phyloP scores from a whole-genome alignment of 768 basidiomycete species.

The Tulasnella calospora region DNA sequence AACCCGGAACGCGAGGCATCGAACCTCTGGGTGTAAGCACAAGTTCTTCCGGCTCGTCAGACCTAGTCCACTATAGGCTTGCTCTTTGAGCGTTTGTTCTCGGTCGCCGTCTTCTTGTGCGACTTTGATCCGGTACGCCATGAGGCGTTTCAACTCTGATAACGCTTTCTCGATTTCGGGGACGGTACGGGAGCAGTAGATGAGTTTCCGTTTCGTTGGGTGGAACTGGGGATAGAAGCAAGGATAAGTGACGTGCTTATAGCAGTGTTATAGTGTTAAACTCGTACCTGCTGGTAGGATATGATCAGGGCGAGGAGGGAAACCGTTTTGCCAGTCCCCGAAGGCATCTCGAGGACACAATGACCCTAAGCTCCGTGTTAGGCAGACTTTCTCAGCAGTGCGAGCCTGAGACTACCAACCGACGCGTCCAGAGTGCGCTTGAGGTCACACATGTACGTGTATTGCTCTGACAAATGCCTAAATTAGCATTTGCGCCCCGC shows the following conservation, averaged over 20 bases:
- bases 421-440: conserved; percentile 94
- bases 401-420: conserved; percentile 42
- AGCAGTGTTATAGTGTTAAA: background rate
- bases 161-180: conserved; percentile 99
- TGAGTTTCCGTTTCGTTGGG: conserved; percentile 85
- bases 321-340: conserved; percentile 98
- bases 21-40: conserved; percentile 88
- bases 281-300: conserved; percentile 86
- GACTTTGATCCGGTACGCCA: conserved; percentile 74
- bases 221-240: conserved; percentile 57
- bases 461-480: conserved; percentile 66
- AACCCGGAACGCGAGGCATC: too few relatives aligned
- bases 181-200: conserved; percentile 98
- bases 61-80: conserved; percentile 79
- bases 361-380: conserved; percentile 62
- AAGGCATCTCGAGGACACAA: conserved; percentile 99
- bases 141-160: conserved; percentile 86
- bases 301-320: conserved; percentile 92
- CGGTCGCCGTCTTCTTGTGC: conserved; percentile 54
- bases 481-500: background rate
- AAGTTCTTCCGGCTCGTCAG: conserved; percentile 94
- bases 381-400: background rate
- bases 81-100: conserved; percentile 72
- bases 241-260: background rate
- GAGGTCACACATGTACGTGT: conserved; percentile 98